These are phyloP conservation scores for Neotropicomus parvogracilis DNA, from an alignment of 1,284 basidiomycete species.

Conservation along the genomic window DNA sequence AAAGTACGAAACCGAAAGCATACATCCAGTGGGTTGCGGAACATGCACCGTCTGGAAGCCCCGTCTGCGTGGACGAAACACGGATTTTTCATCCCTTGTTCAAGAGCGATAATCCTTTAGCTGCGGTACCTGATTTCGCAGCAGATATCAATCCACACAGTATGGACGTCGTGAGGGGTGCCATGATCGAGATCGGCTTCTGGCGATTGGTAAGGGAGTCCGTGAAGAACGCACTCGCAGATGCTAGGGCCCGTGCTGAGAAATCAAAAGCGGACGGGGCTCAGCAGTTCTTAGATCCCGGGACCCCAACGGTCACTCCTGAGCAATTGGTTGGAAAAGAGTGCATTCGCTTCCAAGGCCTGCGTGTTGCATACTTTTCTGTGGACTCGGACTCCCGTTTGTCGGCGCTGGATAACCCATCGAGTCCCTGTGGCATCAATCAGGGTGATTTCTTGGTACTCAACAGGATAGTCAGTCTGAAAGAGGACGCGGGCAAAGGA, in stretches of 20 bases:
- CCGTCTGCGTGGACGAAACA: conserved; percentile 85
- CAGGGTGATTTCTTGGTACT: conserved; percentile 81
- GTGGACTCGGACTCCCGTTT: conserved; percentile 83
- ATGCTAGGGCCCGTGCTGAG: conserved; percentile 65
- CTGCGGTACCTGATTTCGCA: conserved; percentile 63
- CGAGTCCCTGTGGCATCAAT: conserved; percentile 41
- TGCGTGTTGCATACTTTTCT: conserved; percentile 94
- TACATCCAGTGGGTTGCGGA: conserved; percentile 99
- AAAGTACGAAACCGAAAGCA: conserved; percentile 83
- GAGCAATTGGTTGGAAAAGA: conserved; percentile 90
- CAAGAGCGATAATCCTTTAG: conserved; percentile 88
- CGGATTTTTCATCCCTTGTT: conserved; percentile 93
- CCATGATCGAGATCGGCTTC: conserved; percentile 88
- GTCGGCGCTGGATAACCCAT: conserved; percentile 56
- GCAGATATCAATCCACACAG: conserved; percentile 79
- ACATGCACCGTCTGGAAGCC: conserved; percentile 73
- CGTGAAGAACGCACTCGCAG: conserved; percentile 62
- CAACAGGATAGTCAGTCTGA: conserved; percentile 92
- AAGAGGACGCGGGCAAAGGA: conserved; percentile 89
- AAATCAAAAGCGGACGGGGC: conserved; percentile 43
- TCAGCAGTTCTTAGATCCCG: conserved; percentile 38
- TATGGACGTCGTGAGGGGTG: conserved; percentile 74
- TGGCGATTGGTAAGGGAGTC: conserved; percentile 77
- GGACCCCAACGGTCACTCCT: conserved; percentile 66
- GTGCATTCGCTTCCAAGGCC: conserved; percentile 93